Base-by-base conservation (phyloP, 257 asterid genomes). In the Penstemon davidsonii region DNA sequence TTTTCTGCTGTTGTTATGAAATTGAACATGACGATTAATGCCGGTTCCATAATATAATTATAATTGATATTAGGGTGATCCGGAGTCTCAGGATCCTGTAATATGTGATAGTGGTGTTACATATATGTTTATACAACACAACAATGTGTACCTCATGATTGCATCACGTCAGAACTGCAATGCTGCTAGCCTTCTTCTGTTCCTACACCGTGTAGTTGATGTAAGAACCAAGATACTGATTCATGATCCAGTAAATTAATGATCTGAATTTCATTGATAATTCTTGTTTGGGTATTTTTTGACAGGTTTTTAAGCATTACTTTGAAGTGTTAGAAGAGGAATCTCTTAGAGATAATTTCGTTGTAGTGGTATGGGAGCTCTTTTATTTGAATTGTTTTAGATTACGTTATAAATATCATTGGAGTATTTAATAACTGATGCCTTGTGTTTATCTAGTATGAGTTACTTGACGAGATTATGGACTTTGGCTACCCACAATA, bases 71-170 rank as follows among this genome's bases (percentile, higher is more conserved):
- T 58, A 83, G 85, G 85, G 72, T 50, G 85, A 83, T 71, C 5
- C 68, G 12, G 88, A 80, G 61, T 80, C 83, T 43, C 76, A 71
- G 40, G 88, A 75, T 38, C 84, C 88, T 1, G 80, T 83, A 19
- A 43, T 77, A 43, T 58, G 75, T 36, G 88, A 83, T 15, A 64
- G 70, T 73, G 88, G 85, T 12, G 80, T 83, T 44, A 77, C 80
- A 42, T 83, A 83, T 73, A 83, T 83, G 83, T 83, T 80, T 56
- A 67, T 83, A 60, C 88, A 77, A 64, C 88, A 83, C 76, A 80
- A 64, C 71, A 80, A 83, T 72, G 82, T 83, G 46, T 77, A 77
- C 55, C 70, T 83, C 67, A 71, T 83, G 85, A 72, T 83, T 13
- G 81, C 83, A 33, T 72, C 85, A 12, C 52, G 85, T 45, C 78